These are phyloP conservation scores for Knoxdaviesia capensis DNA, from an alignment of 2,329 filamentous ascomycete species.

Conservation along the genomic window DNA sequence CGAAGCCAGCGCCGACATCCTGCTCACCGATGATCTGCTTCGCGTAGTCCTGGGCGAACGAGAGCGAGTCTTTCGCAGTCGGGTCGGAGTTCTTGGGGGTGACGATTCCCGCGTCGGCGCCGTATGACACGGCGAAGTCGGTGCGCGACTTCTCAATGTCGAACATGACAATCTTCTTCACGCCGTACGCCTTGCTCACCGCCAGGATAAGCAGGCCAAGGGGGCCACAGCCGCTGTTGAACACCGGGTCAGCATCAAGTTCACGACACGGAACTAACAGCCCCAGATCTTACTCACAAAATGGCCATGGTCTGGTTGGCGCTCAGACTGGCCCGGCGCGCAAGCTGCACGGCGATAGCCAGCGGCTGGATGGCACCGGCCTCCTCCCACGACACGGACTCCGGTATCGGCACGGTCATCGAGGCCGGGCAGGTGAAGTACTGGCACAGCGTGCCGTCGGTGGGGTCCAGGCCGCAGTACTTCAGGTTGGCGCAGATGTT, in stretches of 20 bases:
- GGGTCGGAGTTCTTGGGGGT: slow-evolving; percentile 5
- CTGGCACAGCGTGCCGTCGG: slow-evolving; percentile 44
- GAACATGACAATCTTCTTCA: slow-evolving; percentile 11
- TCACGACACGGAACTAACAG: too few species aligned
- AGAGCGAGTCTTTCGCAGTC: slow-evolving; percentile 2
- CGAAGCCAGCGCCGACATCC: slow-evolving; percentile 7
- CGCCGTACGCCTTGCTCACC: slow-evolving; percentile 9
- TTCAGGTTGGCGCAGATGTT: slow-evolving; percentile 45
- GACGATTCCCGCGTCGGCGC: slow-evolving; percentile 7
- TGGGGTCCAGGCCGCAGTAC: slow-evolving; percentile 48
- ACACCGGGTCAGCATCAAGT: too few species aligned
- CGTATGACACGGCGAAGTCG: slow-evolving; percentile 9
- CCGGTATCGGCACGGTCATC: slow-evolving; percentile 46
- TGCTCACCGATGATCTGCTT: slow-evolving; percentile 5
- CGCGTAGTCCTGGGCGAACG: slow-evolving; percentile 6
- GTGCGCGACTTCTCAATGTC: slow-evolving; percentile 10
- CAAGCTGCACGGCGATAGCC: slow-evolving; percentile 41
- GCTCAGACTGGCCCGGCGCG: slow-evolving; percentile 21
- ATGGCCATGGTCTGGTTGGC: slow-evolving; percentile 9
- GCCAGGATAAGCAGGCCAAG: slow-evolving; percentile 10
- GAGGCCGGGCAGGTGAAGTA: slow-evolving; percentile 30
- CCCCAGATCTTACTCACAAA: slow-evolving; percentile 7
- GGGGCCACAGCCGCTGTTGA: slow-evolving; percentile 10
- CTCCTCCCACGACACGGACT: slow-evolving; percentile 36
- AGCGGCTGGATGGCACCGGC: slow-evolving; percentile 47